Evolutionary conservation across 1,139 yeast species (phyloP).

Genomic region (Suhomyces kunorum): DNA sequence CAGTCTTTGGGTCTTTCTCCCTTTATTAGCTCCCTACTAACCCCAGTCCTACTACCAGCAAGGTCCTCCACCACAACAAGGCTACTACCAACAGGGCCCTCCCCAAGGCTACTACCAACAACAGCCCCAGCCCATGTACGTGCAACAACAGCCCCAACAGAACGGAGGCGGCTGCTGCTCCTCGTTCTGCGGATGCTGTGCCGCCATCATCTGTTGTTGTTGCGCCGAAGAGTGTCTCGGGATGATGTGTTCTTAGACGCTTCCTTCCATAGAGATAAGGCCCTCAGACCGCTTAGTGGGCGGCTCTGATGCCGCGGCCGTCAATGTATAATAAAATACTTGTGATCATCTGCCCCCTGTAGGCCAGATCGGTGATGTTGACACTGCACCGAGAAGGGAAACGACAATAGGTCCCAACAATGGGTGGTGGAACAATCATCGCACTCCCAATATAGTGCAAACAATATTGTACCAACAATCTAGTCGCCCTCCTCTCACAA

Average conservation of each 20-base stretch:
- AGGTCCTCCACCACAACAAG: slow-evolving; percentile 17
- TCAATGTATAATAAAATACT: neutral
- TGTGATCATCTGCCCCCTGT: no score
- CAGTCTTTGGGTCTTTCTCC: neutral
- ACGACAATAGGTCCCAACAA: no score
- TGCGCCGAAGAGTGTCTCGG: slow-evolving; percentile 42
- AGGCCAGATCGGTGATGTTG: no score
- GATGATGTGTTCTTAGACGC: slow-evolving; percentile 13
- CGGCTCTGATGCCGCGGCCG: neutral
- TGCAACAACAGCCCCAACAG: slow-evolving; percentile 40
- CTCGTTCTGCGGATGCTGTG: slow-evolving; percentile 45
- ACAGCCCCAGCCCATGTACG: slow-evolving; percentile 46
- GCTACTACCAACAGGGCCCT: slow-evolving; percentile 31
- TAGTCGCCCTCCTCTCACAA: no score
- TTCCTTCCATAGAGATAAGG: slow-evolving; percentile 1
- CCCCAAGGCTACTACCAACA: slow-evolving; percentile 30
- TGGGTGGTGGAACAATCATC: no score
- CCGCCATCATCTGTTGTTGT: slow-evolving; percentile 48
- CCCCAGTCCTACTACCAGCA: slow-evolving; percentile 17
- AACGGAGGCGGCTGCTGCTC: slow-evolving; percentile 39
- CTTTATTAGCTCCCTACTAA: slow-evolving; percentile 3
- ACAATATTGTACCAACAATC: no score
- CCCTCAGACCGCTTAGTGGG: neutral
- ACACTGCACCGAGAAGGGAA: no score
- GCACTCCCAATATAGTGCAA: no score